Percentiles rank a stretch among this genome's conserved stretches.
These are phyloP conservation scores for Fremontodendron californicum DNA, from an alignment of 345 rosid genomes.

Conservation along the genomic window DNA sequence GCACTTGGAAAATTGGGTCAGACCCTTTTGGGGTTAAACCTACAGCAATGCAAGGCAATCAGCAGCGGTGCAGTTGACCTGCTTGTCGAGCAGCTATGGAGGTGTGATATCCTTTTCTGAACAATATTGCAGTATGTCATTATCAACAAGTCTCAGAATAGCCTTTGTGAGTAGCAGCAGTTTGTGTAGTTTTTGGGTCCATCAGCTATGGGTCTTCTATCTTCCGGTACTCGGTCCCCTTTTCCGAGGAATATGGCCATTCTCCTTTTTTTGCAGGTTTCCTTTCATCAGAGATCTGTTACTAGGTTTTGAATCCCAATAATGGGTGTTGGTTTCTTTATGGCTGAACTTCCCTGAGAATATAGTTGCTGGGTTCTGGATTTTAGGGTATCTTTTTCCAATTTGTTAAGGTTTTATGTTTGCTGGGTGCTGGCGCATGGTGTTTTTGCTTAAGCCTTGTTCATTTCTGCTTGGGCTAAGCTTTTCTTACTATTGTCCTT, in stretches of 20 bases:
- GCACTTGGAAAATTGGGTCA: constrained; percentile 51
- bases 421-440: constrained; percentile 31
- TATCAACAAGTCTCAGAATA: constrained; percentile 13
- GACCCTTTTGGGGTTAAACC: constrained; percentile 69
- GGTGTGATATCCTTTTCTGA: constrained; percentile 77
- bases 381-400: constrained; percentile 13
- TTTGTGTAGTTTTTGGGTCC: constrained; percentile 67
- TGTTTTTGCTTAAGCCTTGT: constrained; percentile 39
- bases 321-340: constrained; percentile 23
- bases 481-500: constrained; percentile 7
- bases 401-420: constrained; percentile 21
- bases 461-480: constrained; percentile 9
- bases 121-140: not conserved
- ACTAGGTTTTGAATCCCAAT: constrained; percentile 22
- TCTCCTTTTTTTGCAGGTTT: constrained; percentile 49
- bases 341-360: constrained; percentile 47
- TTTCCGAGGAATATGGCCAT: constrained; percentile 57
- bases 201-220: constrained; percentile 50
- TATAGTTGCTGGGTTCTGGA: constrained; percentile 40
- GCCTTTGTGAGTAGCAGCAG: constrained; percentile 29
- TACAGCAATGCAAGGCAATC: constrained; percentile 73
- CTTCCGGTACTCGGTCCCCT: constrained; percentile 31
- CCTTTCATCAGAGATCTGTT: constrained; percentile 41
- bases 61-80: constrained; percentile 45
- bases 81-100: constrained; percentile 68